Percentiles rank a stretch among this genome's conserved stretches.
These are phyloP conservation scores for Neotropicomus parvogracilis DNA, from an alignment of 1,284 basidiomycete species.

Conservation along the genomic window DNA sequence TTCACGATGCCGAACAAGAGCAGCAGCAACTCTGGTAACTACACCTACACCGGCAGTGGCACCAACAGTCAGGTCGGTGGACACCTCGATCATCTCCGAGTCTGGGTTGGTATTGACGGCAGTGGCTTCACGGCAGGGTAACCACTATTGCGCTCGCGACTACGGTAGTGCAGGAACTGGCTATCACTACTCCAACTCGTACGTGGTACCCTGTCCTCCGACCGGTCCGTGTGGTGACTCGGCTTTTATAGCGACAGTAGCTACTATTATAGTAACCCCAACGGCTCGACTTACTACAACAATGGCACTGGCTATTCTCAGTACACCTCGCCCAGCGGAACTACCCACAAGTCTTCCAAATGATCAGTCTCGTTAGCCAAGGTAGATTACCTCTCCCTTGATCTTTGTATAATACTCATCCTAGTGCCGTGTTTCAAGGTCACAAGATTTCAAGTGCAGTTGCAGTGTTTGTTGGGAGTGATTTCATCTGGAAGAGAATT, in stretches of 20 bases:
- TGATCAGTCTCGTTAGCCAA: neutral
- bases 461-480: too few relatives aligned
- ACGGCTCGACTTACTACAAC: conserved; percentile 60
- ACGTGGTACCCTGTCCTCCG: conserved; percentile 11
- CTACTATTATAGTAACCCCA: conserved; percentile 59
- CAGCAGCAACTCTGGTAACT: conserved; percentile 26
- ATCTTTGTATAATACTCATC: too few relatives aligned
- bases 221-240: neutral
- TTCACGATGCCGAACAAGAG: conserved; percentile 19
- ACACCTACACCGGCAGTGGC: conserved; percentile 45
- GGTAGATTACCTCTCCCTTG: neutral
- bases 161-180: conserved; percentile 39
- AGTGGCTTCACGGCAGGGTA: conserved; percentile 42
- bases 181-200: conserved; percentile 61
- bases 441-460: too few relatives aligned
- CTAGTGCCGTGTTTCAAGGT: too few relatives aligned
- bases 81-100: neutral
- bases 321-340: conserved; percentile 51
- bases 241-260: conserved; percentile 42
- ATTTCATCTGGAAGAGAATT: too few relatives aligned
- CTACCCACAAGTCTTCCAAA: conserved; percentile 34
- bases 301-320: conserved; percentile 44
- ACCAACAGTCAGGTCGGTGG: conserved; percentile 46
- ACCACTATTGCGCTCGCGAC: conserved; percentile 53
- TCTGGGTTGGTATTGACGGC: too few relatives aligned